Base-by-base conservation (phyloP, 2,329 filamentous ascomycete species). In the Rutstroemia sp. region DNA sequence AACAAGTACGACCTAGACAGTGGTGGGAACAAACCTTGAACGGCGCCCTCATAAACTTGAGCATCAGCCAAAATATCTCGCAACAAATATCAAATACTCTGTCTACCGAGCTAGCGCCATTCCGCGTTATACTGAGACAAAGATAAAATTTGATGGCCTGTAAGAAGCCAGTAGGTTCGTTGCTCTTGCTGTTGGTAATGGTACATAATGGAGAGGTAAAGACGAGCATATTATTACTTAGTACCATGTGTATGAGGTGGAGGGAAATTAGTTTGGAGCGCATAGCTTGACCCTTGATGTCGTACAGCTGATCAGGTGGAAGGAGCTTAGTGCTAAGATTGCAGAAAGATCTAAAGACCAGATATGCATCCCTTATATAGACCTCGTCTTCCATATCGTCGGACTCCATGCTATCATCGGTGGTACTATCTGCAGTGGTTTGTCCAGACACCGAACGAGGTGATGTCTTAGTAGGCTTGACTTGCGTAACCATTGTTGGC, bases 51-150 rank as follows among this genome's bases (percentile, higher is more conserved):
- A 99, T 88, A 65, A 90, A 87, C 70, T 95, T 95, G 45, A 96
- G 75, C 86, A 96, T 96, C 57, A 97, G 78, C 91, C 92, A 99
- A 70, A 99, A 99, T 30, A 97, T 95, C 71, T 99, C 94, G 66
- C 89, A 92, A 70, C 89, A 92, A 44, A 97, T 90, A 68, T 97
- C 92, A 67, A 97, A 99, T 0, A 99, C 91, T 62, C 83, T 83
- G 61, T 90, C 88, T 45, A 96, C 88, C 4, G 92, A 92, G 73
- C 92, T 97, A 14, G 94, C 89, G 17, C 92, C 95, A 69, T 99
- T 99, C 52, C 92, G 84, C 55, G 92, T 96, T 64, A 99, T 83
- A 72, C 91, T 95, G 42, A 99, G 80, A 72, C 94, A 97, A 27
- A 99, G 80, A 70, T 99, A 96, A 69, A 95, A 96, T 71, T 97